Evolutionary conservation across 352 stramenopile species (phyloP), one percentile per base, ranked within the genome.

Genomic region (Pythium sp.): DNA sequence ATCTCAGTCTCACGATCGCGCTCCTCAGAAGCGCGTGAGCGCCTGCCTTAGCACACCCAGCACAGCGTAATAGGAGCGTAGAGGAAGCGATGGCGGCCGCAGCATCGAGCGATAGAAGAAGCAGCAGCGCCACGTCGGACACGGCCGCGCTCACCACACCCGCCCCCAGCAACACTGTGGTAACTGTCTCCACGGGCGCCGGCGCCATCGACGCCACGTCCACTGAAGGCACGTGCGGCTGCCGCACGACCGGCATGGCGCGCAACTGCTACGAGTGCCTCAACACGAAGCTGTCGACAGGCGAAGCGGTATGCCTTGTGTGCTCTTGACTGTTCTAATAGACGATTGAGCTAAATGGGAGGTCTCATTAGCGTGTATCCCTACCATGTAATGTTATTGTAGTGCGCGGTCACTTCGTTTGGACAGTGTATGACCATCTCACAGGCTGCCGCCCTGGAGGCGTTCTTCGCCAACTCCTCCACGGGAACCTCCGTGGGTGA

Each of bases 181-280:
- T 46, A 1, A 12, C 14, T 1, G 38, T 18, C 11, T 46, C 38
- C 38, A 46, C 38, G 20, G 38, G 38, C 38, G 38, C 38, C 12
- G 38, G 38, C 38, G 38, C 38, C 2, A 46, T 46, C 38, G 38
- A 46, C 38, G 38, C 38, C 12, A 46, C 38, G 38, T 46, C 38
- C 38, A 46, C 14, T 12, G 38, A 18, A 3, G 58, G 53, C 36
- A 54, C 58, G 69, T 74, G 70, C 49, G 53, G 53, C 30, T 43
- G 54, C 38, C 54, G 53, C 1, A 30, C 34, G 5, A 63, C 57
- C 26, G 54, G 58, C 59, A 47, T 15, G 8, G 65, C 65, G 41
- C 72, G 72, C 54, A 68, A 60, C 8, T 78, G 72, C 64, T 70
- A 41, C 54, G 72, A 78, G 59, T 78, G 72, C 58, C 67, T 78